Evolutionary conservation across 345 rosid genomes (phyloP).

Genomic region (Lumnitzera racemosa): DNA sequence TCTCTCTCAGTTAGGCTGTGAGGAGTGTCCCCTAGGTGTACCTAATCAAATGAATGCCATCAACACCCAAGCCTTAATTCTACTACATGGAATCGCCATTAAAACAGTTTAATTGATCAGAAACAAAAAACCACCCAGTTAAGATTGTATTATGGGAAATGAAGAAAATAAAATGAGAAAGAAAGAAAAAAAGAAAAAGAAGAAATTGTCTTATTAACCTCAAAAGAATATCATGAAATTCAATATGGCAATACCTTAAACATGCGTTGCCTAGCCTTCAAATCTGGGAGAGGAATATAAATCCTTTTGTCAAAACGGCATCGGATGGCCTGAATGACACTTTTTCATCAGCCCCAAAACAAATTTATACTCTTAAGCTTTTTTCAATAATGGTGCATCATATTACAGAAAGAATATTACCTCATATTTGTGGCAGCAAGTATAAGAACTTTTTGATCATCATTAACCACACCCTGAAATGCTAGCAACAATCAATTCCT

Average conservation of each 20-base stretch:
- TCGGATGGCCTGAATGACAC: slow-evolving; percentile 65
- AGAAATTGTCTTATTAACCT: too few relatives aligned
- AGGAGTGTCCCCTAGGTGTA: slow-evolving; percentile 94
- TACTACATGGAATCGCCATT: not conserved
- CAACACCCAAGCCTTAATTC: not conserved
- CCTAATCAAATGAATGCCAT: slow-evolving; percentile 31
- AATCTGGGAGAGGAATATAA: slow-evolving; percentile 93
- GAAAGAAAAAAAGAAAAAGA: too few relatives aligned
- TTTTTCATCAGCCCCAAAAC: slow-evolving; percentile 11
- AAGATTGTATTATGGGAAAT: too few relatives aligned
- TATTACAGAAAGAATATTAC: slow-evolving; percentile 22
- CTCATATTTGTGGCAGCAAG: slow-evolving; percentile 96
- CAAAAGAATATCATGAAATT: not conserved
- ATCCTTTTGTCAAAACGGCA: slow-evolving; percentile 96
- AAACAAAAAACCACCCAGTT: too few relatives aligned
- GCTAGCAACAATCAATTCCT: not conserved
- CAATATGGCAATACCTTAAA: slow-evolving; percentile 49
- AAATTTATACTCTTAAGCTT: too few relatives aligned
- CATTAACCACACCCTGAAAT: slow-evolving; percentile 75
- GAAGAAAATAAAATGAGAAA: too few relatives aligned
- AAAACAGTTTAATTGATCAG: too few relatives aligned
- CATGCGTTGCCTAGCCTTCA: slow-evolving; percentile 88
- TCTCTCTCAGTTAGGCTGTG: slow-evolving; percentile 80
- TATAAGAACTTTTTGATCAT: slow-evolving; percentile 86
- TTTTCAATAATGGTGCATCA: slow-evolving; percentile 4